A percentile compares a stretch with the other conserved stretches of the same genome.
These are phyloP conservation scores for Musa beccarii DNA, from an alignment of 176 grass and related monocot species.

Conservation along the genomic window DNA sequence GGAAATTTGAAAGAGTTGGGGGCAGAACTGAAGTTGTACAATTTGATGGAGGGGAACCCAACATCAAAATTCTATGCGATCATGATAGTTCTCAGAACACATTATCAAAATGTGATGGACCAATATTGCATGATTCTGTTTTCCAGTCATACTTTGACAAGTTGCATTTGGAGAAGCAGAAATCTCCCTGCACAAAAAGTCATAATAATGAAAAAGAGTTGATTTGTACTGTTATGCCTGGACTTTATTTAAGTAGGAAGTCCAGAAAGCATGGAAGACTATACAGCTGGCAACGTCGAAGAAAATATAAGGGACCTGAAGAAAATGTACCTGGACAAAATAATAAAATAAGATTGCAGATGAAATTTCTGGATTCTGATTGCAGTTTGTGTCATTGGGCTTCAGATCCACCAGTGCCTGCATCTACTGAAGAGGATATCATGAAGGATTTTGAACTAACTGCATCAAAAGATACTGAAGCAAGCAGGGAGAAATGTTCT, in stretches of 20 bases:
- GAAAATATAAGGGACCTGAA: background rate
- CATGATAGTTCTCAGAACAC: background rate
- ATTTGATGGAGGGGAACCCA: background rate
- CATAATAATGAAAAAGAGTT: background rate
- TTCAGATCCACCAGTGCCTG: background rate
- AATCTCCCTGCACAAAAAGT: background rate
- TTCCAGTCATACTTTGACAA: background rate
- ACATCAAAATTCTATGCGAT: background rate
- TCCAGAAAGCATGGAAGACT: background rate
- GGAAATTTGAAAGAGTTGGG: background rate
- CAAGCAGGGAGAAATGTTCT: background rate
- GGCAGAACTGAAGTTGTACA: background rate
- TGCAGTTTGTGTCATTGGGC: background rate
- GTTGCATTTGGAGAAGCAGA: background rate
- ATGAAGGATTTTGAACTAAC: background rate
- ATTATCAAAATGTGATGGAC: background rate
- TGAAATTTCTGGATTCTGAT: constrained; percentile 1
- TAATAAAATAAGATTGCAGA: background rate
- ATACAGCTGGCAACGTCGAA: constrained; percentile 14
- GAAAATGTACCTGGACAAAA: background rate
- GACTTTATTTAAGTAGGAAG: background rate
- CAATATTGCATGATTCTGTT: background rate
- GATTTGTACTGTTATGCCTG: background rate
- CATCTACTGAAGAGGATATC: background rate
- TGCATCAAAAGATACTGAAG: background rate